These are phyloP conservation scores for Ceratocystis lukuohia DNA, from an alignment of 2,329 filamentous ascomycete species.

Conservation along the genomic window DNA sequence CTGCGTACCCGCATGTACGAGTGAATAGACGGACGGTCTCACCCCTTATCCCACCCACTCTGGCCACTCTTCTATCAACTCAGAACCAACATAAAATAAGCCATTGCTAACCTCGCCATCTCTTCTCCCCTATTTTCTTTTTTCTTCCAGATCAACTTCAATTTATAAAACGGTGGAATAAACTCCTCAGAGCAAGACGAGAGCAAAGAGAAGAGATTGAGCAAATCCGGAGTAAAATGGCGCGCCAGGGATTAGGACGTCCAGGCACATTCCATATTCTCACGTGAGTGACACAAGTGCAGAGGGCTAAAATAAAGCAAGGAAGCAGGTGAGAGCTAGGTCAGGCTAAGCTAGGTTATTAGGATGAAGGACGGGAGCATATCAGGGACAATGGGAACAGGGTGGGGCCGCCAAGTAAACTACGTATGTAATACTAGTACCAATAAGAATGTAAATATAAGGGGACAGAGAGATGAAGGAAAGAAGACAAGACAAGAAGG, in stretches of 20 bases:
- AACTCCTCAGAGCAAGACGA: not conserved
- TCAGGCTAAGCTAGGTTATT: not conserved
- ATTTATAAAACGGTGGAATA: not conserved
- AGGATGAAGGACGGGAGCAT: no score
- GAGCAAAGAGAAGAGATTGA: not conserved
- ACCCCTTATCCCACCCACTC: no score
- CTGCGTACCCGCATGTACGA: no score
- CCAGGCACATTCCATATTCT: not conserved
- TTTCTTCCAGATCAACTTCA: not conserved
- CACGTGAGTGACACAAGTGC: not conserved
- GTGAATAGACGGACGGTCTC: no score
- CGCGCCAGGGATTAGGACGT: conserved; percentile 6
- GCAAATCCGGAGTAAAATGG: not conserved
- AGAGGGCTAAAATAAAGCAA: not conserved
- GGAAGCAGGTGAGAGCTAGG: not conserved
- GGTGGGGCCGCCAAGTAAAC: no score
- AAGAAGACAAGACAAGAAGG: not conserved
- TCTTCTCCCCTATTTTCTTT: not conserved
- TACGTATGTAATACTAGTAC: no score
- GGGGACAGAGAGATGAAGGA: no score
- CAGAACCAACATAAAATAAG: not conserved
- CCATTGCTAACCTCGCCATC: not conserved
- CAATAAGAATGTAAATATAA: no score
- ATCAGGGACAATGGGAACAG: not conserved
- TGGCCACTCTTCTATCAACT: not conserved